Conservation (phyloP, 2,329 filamentous ascomycete species). For the Dactylellina haptotyla region DNA sequence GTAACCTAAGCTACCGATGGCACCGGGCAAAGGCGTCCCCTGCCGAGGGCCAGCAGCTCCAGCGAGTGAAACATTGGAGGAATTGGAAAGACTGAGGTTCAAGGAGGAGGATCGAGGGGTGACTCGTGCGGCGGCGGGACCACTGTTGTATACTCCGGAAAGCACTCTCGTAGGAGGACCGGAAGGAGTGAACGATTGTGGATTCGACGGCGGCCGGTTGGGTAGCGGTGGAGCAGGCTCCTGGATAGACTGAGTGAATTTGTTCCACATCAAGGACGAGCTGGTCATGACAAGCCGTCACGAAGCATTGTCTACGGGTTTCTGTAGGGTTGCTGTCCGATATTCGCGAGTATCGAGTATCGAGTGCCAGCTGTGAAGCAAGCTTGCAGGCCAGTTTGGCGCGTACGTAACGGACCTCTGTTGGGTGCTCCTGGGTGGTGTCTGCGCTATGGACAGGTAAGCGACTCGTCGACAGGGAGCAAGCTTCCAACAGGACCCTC, state of each 20-base stretch:
- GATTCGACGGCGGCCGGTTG: constrained; percentile 31
- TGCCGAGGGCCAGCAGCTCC: constrained; percentile 68
- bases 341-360: not conserved
- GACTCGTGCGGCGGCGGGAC: constrained; percentile 59
- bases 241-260: constrained; percentile 54
- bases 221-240: constrained; percentile 49
- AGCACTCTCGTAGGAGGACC: constrained; percentile 44
- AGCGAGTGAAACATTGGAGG: constrained; percentile 80
- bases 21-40: constrained; percentile 22
- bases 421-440: not conserved
- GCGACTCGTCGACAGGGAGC: constrained; percentile 6
- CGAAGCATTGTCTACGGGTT: constrained; percentile 40
- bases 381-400: not conserved
- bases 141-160: constrained; percentile 34
- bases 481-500: not conserved
- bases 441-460: constrained; percentile 40
- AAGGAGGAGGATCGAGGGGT: constrained; percentile 79
- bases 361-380: not conserved
- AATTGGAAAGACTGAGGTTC: constrained; percentile 76
- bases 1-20: constrained; percentile 23
- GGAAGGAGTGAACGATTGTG: constrained; percentile 6
- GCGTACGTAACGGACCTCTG: constrained; percentile 20
- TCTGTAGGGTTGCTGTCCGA: not conserved
- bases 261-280: constrained; percentile 54
- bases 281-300: constrained; percentile 51